Evolutionary conservation across 1,139 yeast genomes (phyloP), one percentile per base, ranked within the genome.

Genomic region (Sugiyamaella japonica): DNA sequence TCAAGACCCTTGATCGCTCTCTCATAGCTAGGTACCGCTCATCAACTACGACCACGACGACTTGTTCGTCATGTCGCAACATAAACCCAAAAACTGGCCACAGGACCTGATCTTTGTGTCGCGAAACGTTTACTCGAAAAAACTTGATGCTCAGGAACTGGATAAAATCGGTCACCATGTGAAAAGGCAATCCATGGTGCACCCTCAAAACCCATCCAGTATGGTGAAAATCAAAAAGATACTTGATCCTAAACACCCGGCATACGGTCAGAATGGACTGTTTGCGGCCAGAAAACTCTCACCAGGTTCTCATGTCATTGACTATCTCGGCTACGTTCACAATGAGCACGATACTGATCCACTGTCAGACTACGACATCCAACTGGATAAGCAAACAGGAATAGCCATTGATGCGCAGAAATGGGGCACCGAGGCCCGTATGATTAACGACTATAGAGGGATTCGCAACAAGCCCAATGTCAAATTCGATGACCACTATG

Each of bases 401-500:
- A 51, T 66, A 3, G 67, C 63, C 8, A 62, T 66, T 20, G 70
- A 66, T 43, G 70, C 68, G 12, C 55, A 57, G 38, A 50, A 52
- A 39, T 46, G 55, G 56, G 70, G 70, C 7, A 60, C 62, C 38
- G 70, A 66, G 42, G 69, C 67, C 2, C 57, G 70, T 9, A 65
- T 66, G 68, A 61, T 66, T 34, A 66, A 66, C 44, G 70, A 66
- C 49, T 66, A 66, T 39, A 56, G 70, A n/a, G 69, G 69, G 5
- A 60, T 66, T 13, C 57, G 52, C 31, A 48, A 43, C 25, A 54
- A 56, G 12, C 66, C 69, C 9, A 66, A 66, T 42, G 68, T 64
- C 23, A 48, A 53, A 46, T 66, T 66, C 48, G 68, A 65, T 39
- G 62, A 66, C 38, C 57, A 62, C 12, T 51, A 54, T 8, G 62